A percentile compares a stretch with the other conserved stretches of the same genome.
Evolutionary conservation across 2,329 filamentous ascomycete species (phyloP).

Genomic region (Chaetothyriales sp.): DNA sequence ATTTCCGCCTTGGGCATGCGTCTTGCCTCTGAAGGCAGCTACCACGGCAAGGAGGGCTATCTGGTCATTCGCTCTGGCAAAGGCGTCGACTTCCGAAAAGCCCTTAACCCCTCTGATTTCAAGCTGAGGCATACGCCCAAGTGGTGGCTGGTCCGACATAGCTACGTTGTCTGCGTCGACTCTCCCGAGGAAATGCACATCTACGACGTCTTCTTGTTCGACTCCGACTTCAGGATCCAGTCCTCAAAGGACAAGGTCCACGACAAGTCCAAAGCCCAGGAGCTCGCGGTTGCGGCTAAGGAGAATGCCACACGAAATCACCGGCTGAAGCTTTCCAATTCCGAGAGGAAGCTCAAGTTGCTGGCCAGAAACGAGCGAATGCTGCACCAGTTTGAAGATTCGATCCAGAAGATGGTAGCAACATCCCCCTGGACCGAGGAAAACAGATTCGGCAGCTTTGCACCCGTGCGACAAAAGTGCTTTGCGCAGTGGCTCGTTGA

Average conservation of each 20-base stretch:
- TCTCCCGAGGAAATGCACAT: slow-evolving; percentile 98
- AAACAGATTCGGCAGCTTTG: slow-evolving; percentile 87
- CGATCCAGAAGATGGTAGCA: slow-evolving; percentile 70
- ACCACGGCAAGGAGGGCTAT: slow-evolving; percentile 94
- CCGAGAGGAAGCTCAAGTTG: slow-evolving; percentile 81
- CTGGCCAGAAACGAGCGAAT: slow-evolving; percentile 83
- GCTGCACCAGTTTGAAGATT: slow-evolving; percentile 84
- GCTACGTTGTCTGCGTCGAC: slow-evolving; percentile 95
- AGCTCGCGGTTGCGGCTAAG: slow-evolving; percentile 53
- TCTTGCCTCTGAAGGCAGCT: slow-evolving; percentile 86
- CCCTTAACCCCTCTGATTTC: slow-evolving; percentile 64
- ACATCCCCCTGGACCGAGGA: slow-evolving; percentile 69
- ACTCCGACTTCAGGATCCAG: slow-evolving; percentile 71
- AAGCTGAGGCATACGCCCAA: slow-evolving; percentile 71
- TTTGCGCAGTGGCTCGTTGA: slow-evolving; percentile 96
- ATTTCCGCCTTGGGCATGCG: slow-evolving; percentile 87
- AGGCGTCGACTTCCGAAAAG: slow-evolving; percentile 70
- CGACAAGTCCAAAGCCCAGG: slow-evolving; percentile 37
- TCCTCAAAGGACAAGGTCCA: slow-evolving; percentile 34
- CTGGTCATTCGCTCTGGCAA: slow-evolving; percentile 85
- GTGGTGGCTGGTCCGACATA: slow-evolving; percentile 96
- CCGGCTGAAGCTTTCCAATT: slow-evolving; percentile 73
- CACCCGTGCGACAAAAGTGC: slow-evolving; percentile 71
- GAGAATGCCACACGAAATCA: slow-evolving; percentile 60
- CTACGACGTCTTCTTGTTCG: slow-evolving; percentile 95